Evolutionary conservation across 495 filamentous ascomycete genomes (phyloP).

Genomic region (Hapsidospora chrysogenum): DNA sequence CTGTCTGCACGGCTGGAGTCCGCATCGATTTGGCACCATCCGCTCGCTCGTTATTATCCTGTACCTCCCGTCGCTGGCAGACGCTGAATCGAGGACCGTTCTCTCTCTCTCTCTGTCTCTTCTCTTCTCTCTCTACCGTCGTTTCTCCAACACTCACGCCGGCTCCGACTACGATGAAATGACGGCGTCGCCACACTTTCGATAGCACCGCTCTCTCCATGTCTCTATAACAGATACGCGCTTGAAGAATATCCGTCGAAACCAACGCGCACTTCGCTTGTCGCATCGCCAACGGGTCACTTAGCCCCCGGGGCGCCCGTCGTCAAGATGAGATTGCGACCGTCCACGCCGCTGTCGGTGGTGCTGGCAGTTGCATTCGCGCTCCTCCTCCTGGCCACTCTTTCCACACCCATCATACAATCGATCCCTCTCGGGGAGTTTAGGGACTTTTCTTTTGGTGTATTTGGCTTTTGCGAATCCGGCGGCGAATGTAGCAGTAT

Average conservation of each 20-base stretch:
- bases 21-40: not conserved
- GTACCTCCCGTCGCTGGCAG: no score
- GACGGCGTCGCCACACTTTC: not conserved
- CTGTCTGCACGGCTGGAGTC: no score
- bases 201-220: not conserved
- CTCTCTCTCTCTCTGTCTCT: not conserved
- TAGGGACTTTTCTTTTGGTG: slow-evolving; percentile 66
- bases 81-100: no score
- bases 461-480: slow-evolving; percentile 73
- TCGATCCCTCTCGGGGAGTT: slow-evolving; percentile 67
- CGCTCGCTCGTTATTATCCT: not conserved
- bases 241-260: no score
- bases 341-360: slow-evolving; percentile 80
- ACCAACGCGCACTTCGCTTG: not conserved
- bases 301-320: not conserved
- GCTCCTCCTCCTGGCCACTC: slow-evolving; percentile 67
- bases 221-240: not conserved
- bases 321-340: slow-evolving; percentile 46
- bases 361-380: slow-evolving; percentile 75
- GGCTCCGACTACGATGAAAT: no score
- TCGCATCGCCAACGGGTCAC: slow-evolving; percentile 1
- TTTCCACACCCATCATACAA: slow-evolving; percentile 87
- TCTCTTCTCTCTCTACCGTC: not conserved
- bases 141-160: no score
- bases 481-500: slow-evolving; percentile 44